Conservation (phyloP, 208 protist species). For the Angomonas deanei region DNA sequence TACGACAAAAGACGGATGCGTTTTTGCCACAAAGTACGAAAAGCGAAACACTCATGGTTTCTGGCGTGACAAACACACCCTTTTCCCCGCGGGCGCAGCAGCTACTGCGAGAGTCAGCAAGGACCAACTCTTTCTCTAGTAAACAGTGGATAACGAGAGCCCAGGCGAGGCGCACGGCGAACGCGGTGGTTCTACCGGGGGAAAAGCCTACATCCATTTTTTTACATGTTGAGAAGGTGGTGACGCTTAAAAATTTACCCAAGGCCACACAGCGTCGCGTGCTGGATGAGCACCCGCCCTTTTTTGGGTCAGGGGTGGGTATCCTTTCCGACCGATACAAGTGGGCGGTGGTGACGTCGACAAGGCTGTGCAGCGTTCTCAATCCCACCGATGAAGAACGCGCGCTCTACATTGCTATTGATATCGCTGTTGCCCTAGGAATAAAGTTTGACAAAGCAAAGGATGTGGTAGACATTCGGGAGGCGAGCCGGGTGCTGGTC, state of each 20-base stretch:
- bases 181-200: slow-evolving; percentile 63
- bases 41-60: slow-evolving; percentile 55
- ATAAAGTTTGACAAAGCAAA: slow-evolving; percentile 41
- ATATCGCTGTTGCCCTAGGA: slow-evolving; percentile 39
- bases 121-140: slow-evolving; percentile 39
- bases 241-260: slow-evolving; percentile 50
- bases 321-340: slow-evolving; percentile 82
- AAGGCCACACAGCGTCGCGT: slow-evolving; percentile 60
- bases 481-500: slow-evolving; percentile 66
- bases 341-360: slow-evolving; percentile 75
- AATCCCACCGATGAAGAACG: slow-evolving; percentile 73
- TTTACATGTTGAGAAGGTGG: slow-evolving; percentile 71
- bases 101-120: slow-evolving; percentile 34
- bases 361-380: slow-evolving; percentile 59
- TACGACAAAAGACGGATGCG: not conserved
- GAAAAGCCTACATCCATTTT: slow-evolving; percentile 61
- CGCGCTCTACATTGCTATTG: slow-evolving; percentile 69
- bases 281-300: slow-evolving; percentile 81
- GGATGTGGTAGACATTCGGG: slow-evolving; percentile 64
- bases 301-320: slow-evolving; percentile 82
- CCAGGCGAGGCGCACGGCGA: slow-evolving; percentile 66
- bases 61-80: slow-evolving; percentile 66
- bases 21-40: slow-evolving; percentile 4
- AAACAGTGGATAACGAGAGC: slow-evolving; percentile 76
- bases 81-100: slow-evolving; percentile 57